Evolutionary conservation across 2,329 filamentous ascomycete genomes (phyloP).

Genomic region (Venturia asperata): DNA sequence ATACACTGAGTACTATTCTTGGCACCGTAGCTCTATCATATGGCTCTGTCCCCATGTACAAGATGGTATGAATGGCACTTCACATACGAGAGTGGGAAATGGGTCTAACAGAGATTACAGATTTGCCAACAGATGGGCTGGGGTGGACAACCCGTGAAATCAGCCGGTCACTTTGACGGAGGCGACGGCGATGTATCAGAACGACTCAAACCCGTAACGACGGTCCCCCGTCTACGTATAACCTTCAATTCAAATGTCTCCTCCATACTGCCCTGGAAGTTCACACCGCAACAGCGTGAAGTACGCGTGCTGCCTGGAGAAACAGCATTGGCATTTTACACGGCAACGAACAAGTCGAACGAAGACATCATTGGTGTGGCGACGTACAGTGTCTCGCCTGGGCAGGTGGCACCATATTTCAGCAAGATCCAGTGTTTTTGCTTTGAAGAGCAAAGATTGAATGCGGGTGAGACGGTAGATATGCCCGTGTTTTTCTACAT

Average conservation of each 20-base stretch:
- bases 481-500: slow-evolving; percentile 99
- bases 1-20: slow-evolving; percentile 68
- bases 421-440: slow-evolving; percentile 99
- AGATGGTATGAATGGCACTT: slow-evolving; percentile 54
- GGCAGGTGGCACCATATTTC: slow-evolving; percentile 93
- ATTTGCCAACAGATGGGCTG: slow-evolving; percentile 83
- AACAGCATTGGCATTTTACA: slow-evolving; percentile 96
- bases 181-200: slow-evolving; percentile 58
- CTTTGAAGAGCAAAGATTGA: slow-evolving; percentile 90
- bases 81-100: not conserved
- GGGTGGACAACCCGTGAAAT: slow-evolving; percentile 87
- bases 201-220: slow-evolving; percentile 72
- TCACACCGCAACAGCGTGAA: slow-evolving; percentile 91
- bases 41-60: slow-evolving; percentile 78
- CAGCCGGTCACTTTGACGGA: slow-evolving; percentile 55
- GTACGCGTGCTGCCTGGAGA: slow-evolving; percentile 92
- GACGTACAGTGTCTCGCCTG: slow-evolving; percentile 94
- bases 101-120: slow-evolving; percentile 34
- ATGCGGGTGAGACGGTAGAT: slow-evolving; percentile 93
- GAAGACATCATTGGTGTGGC: slow-evolving; percentile 96
- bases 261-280: slow-evolving; percentile 95
- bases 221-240: slow-evolving; percentile 79
- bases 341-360: slow-evolving; percentile 82
- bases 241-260: slow-evolving; percentile 96
- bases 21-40: slow-evolving; percentile 75